phyloP scores from a whole-genome alignment of 2,329 filamentous ascomycete genomes.

The Diaporthe batatas region DNA sequence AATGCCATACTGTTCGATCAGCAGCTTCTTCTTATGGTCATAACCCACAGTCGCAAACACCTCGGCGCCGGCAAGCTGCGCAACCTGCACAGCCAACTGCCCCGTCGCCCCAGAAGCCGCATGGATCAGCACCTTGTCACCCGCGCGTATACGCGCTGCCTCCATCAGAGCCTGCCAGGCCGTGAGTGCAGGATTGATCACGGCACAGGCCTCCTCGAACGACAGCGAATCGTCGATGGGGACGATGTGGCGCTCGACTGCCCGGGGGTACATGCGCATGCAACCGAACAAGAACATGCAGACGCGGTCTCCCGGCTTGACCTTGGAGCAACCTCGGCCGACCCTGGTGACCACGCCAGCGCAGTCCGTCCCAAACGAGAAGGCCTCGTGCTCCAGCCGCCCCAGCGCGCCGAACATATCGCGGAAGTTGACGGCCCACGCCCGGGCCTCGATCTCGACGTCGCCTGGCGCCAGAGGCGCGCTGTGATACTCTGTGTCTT shows the following conservation, averaged over 20 bases:
- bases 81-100: constrained; percentile 57
- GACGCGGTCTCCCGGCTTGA: constrained; percentile 25
- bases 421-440: constrained; percentile 50
- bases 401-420: constrained; percentile 55
- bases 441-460: constrained; percentile 50
- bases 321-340: constrained; percentile 50
- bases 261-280: background rate
- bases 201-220: constrained; percentile 18
- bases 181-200: background rate
- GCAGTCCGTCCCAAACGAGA: too few species aligned
- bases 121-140: constrained; percentile 57
- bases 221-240: too few species aligned
- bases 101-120: constrained; percentile 58
- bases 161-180: constrained; percentile 57
- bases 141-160: constrained; percentile 46
- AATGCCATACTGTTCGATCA: constrained; percentile 53
- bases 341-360: constrained; percentile 49
- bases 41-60: constrained; percentile 56
- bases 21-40: constrained; percentile 50
- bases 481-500: constrained; percentile 50
- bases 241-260: too few species aligned
- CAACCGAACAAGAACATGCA: constrained; percentile 8
- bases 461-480: constrained; percentile 47
- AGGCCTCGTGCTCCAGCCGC: constrained; percentile 48
- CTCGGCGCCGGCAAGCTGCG: constrained; percentile 52